phyloP scores from a whole-genome alignment of 768 basidiomycete genomes.

The Austroboletus festivus region DNA sequence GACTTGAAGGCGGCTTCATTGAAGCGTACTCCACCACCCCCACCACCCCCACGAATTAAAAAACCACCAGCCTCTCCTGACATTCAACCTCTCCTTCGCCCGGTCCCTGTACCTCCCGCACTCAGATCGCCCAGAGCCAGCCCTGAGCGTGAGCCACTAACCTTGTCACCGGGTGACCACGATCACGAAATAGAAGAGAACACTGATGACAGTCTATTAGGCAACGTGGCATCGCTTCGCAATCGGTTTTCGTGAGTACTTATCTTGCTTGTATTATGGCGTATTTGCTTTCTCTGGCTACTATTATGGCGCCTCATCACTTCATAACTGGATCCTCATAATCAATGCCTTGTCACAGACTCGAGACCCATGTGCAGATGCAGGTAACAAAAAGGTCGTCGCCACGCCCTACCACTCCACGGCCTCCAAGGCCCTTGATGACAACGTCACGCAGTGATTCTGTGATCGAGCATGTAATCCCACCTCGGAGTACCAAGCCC shows the following conservation, averaged over 20 bases:
- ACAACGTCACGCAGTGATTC: constrained; percentile 24
- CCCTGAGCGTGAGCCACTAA: constrained; percentile 13
- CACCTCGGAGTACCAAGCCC: constrained; percentile 17
- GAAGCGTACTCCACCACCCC: constrained; percentile 59
- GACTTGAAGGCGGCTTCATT: constrained; percentile 42
- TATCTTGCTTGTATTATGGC: too few relatives aligned
- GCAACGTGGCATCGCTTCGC: constrained; percentile 41
- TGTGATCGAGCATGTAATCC: constrained; percentile 10
- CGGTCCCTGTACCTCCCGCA: constrained; percentile 41
- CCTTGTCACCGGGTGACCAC: not conserved
- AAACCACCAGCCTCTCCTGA: constrained; percentile 36
- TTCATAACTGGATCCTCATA: not conserved
- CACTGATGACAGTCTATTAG: constrained; percentile 12
- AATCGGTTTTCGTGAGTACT: constrained; percentile 48
- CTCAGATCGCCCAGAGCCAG: constrained; percentile 20
- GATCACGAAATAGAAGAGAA: constrained; percentile 8
- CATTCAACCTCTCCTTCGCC: constrained; percentile 51
- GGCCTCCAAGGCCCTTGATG: constrained; percentile 12
- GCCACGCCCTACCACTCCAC: constrained; percentile 17
- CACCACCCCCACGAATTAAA: constrained; percentile 41
- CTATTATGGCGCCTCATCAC: not conserved
- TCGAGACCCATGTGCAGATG: not conserved
- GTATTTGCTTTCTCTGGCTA: too few relatives aligned
- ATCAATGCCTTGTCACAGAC: constrained; percentile 9
- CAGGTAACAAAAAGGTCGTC: constrained; percentile 13